A percentile compares a stretch with the other conserved stretches of the same genome.
These are phyloP conservation scores for Neurospora sp. DNA, from an alignment of 495 filamentous ascomycete genomes.

Conservation along the genomic window DNA sequence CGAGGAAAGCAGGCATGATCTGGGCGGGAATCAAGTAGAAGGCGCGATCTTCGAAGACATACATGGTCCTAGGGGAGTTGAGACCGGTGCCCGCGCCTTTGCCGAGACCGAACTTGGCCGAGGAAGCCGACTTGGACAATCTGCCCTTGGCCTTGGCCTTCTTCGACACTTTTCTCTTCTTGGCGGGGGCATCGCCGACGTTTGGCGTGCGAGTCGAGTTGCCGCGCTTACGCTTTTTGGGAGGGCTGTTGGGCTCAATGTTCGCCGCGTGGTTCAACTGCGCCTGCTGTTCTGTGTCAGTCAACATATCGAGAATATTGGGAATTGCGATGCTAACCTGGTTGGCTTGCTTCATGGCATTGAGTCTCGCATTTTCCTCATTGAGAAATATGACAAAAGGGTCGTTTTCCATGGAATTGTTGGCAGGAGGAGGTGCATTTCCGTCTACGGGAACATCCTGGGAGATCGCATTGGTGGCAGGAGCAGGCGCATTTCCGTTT, in stretches of 20 bases:
- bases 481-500: background rate
- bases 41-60: background rate
- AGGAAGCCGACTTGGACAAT: background rate
- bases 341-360: background rate
- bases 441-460: background rate
- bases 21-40: background rate
- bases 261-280: background rate
- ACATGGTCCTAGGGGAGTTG: background rate
- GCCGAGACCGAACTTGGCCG: background rate
- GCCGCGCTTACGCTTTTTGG: background rate
- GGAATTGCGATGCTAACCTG: background rate
- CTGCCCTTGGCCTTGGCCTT: background rate
- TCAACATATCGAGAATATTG: background rate
- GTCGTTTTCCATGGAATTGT: background rate
- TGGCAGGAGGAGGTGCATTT: background rate
- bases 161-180: background rate
- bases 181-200: background rate
- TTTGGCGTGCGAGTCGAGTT: background rate
- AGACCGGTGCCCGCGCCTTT: background rate
- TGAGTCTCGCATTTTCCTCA: background rate
- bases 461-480: background rate
- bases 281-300: background rate
- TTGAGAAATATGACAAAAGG: background rate
- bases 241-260: background rate
- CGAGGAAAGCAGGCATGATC: background rate